Base-by-base conservation (phyloP, 805 yeast species). In the Schizosaccharomyces japonicus region DNA sequence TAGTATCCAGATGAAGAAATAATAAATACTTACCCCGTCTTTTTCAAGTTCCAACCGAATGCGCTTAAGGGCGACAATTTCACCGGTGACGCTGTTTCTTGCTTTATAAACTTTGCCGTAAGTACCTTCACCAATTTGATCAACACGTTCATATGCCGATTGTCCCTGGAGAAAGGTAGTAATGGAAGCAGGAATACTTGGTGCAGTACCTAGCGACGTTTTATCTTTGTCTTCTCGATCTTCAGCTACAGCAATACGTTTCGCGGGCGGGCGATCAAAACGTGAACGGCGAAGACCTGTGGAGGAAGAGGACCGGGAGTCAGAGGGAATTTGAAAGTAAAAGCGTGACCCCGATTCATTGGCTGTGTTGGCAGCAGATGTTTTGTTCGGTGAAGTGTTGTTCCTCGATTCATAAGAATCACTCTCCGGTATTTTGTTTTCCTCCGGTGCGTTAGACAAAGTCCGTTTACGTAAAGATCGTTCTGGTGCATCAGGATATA, bases 71-170 rank as follows among this genome's bases (percentile, higher is more conserved):
- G 98, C 98, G n/a, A 84, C 90, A 53, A 70, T 64, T 50, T 72
- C 75, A 1, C 72, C 69, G 0, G 94, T 81, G 4, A 72, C 64
- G 13, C 63, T 63, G 58, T 90, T 84, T 45, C 66, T 67, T 0
- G 95, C 94, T 58, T 84, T 83, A 64, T 80, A 84, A 19, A 90
- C 99, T 59, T 82, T 84, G 17, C 98, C 98, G 60, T 90, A 90
- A 0, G 96, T 90, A 7, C 98, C 98, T 62, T 90, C 96, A n/a
- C 98, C 98, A 4, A 90, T 96, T 58, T 90, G 96, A 36, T 73
- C 69, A 1, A 81, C 73, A 48, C 85, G 66, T 52, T 78, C 77
- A 59, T 79, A 83, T 2, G 71, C 58, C 10, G 68, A 68, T 50
- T 32, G 19, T 45, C 32, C 23, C 5, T 29, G 17, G 7, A 30